Evolutionary conservation across 768 basidiomycete genomes (phyloP).

Genomic region (Phylloporus scabripes): DNA sequence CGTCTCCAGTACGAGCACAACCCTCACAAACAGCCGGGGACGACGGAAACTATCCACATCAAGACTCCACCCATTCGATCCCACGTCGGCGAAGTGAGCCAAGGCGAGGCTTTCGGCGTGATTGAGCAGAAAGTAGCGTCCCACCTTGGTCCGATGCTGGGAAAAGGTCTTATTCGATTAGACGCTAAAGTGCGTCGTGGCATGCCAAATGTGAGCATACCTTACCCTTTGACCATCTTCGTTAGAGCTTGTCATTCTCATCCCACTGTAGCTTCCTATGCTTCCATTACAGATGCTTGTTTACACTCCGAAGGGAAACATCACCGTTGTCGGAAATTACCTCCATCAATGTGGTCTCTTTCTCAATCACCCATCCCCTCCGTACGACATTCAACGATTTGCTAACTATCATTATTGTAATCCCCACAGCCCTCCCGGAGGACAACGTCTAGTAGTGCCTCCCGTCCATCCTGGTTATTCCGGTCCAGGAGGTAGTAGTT

Average conservation of each 20-base stretch:
- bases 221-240: conserved; percentile 12
- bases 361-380: conserved; percentile 74
- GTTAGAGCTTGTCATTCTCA: conserved; percentile 17
- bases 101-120: conserved; percentile 72
- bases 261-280: conserved; percentile 59
- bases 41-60: conserved; percentile 74
- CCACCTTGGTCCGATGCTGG: conserved; percentile 75
- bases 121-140: conserved; percentile 84
- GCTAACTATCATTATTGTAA: conserved; percentile 74
- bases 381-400: conserved; percentile 57
- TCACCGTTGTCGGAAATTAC: conserved; percentile 72
- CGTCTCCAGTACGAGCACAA: conserved; percentile 67
- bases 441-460: conserved; percentile 42
- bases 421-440: conserved; percentile 79
- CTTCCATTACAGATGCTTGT: conserved; percentile 81
- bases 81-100: conserved; percentile 46
- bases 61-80: conserved; percentile 52
- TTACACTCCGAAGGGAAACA: conserved; percentile 92
- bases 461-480: conserved; percentile 39
- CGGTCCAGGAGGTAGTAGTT: conserved; percentile 33
- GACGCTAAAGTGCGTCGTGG: conserved; percentile 73
- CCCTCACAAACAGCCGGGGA: conserved; percentile 42
- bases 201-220: conserved; percentile 50
- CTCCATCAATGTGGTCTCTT: conserved; percentile 63
- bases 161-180: conserved; percentile 75